A percentile compares a stretch with the other conserved stretches of the same genome.
phyloP scores from a whole-genome alignment of 108 stramenopile species.

The Fistulifera solaris region DNA sequence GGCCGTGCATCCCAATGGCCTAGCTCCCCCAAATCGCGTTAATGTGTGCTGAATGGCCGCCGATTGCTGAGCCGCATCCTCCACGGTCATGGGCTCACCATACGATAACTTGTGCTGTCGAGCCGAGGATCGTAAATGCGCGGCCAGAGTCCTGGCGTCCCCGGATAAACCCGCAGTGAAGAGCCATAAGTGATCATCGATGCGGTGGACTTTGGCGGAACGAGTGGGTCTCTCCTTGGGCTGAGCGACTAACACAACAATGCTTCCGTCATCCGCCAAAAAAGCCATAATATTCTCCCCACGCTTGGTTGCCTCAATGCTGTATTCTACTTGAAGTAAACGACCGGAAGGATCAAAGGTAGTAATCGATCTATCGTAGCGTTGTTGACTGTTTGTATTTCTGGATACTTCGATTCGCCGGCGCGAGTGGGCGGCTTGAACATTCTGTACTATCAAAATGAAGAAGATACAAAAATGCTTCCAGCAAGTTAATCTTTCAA shows the following conservation, averaged over 20 bases:
- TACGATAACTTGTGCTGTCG: conserved; percentile 29
- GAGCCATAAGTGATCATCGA: conserved; percentile 29
- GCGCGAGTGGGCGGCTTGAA: conserved; percentile 35
- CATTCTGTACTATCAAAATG: not conserved
- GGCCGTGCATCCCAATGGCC: conserved; percentile 66
- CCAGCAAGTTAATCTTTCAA: too few relatives aligned
- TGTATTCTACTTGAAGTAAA: conserved; percentile 67
- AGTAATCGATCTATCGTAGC: conserved; percentile 66
- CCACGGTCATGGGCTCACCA: conserved; percentile 45
- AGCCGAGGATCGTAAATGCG: conserved; percentile 31
- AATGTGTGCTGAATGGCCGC: conserved; percentile 47
- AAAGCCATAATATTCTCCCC: conserved; percentile 18
- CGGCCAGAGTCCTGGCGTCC: conserved; percentile 52
- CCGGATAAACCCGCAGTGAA: conserved; percentile 66
- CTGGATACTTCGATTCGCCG: conserved; percentile 19
- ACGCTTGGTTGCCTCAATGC: conserved; percentile 45
- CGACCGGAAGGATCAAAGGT: conserved; percentile 56
- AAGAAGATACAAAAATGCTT: too few relatives aligned
- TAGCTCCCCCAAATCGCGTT: conserved; percentile 48
- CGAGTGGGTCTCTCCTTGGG: not conserved
- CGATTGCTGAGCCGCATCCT: conserved; percentile 45
- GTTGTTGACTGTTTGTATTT: not conserved
- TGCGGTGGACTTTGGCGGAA: conserved; percentile 22
- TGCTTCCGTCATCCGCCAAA: not conserved
- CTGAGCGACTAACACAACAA: not conserved